phyloP scores from a whole-genome alignment of 768 basidiomycete species.

The Leccinum uliginosum region DNA sequence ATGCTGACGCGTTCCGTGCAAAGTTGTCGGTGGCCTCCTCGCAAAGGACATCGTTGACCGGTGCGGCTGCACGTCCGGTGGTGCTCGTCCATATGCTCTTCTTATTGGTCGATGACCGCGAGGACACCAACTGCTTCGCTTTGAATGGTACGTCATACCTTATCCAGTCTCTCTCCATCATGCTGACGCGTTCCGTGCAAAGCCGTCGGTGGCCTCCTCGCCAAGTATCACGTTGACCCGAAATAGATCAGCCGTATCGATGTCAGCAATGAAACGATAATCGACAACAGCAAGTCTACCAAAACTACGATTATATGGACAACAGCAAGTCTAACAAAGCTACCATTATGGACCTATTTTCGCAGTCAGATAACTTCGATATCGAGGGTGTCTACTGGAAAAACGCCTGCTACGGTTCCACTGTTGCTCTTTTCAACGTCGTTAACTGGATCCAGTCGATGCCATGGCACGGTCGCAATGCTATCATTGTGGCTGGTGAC shows the following conservation, averaged over 20 bases:
- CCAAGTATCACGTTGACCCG: slow-evolving; percentile 72
- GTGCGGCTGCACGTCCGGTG: too few relatives aligned
- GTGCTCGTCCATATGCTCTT: too few relatives aligned
- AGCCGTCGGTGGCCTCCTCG: slow-evolving; percentile 80
- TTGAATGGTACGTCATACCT: slow-evolving; percentile 65
- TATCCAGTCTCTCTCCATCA: background rate
- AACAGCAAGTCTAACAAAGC: slow-evolving; percentile 99
- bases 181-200: background rate
- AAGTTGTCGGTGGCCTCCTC: too few relatives aligned
- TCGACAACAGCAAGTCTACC: slow-evolving; percentile 98
- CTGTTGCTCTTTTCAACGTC: slow-evolving; percentile 97
- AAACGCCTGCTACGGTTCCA: slow-evolving; percentile 99
- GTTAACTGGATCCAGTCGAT: slow-evolving; percentile 96
- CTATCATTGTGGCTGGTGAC: slow-evolving; percentile 95
- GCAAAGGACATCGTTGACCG: too few relatives aligned
- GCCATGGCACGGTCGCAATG: slow-evolving; percentile 96
- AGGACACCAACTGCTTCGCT: slow-evolving; percentile 98
- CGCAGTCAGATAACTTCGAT: slow-evolving; percentile 87
- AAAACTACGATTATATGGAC: slow-evolving; percentile 97
- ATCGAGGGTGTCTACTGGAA: slow-evolving; percentile 99
- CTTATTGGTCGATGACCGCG: slow-evolving; percentile 98
- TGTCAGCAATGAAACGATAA: slow-evolving; percentile 97
- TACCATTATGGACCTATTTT: slow-evolving; percentile 96
- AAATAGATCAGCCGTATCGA: slow-evolving; percentile 95
- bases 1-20: too few relatives aligned